Evolutionary conservation across 768 basidiomycete genomes (phyloP).

Genomic region (Boletus pseudo-olivaceus): DNA sequence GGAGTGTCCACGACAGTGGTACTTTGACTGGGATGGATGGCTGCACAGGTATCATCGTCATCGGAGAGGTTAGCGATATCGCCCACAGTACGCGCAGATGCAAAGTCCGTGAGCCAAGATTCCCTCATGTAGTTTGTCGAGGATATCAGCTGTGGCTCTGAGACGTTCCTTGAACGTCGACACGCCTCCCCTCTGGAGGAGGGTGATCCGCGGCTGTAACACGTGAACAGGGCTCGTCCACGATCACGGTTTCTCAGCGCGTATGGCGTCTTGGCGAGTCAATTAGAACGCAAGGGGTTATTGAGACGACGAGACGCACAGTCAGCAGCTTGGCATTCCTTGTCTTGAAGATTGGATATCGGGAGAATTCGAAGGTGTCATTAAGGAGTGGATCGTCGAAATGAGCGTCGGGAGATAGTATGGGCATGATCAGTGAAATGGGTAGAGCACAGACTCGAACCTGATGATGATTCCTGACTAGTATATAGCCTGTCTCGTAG

Average conservation of each 20-base stretch:
- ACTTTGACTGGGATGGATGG: not conserved
- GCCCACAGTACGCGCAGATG: constrained; percentile 7
- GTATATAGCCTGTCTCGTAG: not conserved
- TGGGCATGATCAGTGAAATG: not conserved
- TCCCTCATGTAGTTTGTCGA: constrained; percentile 17
- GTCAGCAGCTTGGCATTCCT: not conserved
- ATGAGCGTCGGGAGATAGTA: constrained; percentile 15
- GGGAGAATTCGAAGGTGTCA: constrained; percentile 18
- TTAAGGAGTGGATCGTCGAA: constrained; percentile 20
- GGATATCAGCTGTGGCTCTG: constrained; percentile 21
- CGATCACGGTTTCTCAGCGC: not conserved
- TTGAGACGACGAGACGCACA: constrained; percentile 5
- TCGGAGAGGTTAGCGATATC: constrained; percentile 6
- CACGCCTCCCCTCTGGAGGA: not conserved
- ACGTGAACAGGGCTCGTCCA: not conserved
- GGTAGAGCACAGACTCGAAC: not conserved
- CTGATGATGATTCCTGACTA: not conserved
- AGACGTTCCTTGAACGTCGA: constrained; percentile 16
- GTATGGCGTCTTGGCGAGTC: not conserved
- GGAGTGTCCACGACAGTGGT: not conserved
- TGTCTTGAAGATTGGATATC: constrained; percentile 6
- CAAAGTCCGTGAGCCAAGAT: constrained; percentile 15
- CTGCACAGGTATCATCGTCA: not conserved
- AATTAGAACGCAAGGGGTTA: not conserved
- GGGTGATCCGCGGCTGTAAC: not conserved